These are phyloP conservation scores for Halophytophthora batemanensis DNA, from an alignment of 352 stramenopile species.

Conservation along the genomic window DNA sequence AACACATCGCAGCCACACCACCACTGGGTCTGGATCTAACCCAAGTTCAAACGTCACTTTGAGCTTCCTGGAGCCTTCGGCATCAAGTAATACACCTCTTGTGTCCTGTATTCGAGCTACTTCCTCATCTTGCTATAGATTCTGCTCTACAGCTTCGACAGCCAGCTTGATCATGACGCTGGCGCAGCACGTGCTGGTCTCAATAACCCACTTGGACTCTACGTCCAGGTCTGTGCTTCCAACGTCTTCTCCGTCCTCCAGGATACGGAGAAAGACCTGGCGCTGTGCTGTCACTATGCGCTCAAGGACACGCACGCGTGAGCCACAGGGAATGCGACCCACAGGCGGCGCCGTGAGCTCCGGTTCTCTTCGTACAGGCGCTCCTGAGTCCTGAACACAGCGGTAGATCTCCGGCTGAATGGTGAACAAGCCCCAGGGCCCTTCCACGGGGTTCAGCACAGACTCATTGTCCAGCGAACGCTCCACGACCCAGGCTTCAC, in stretches of 20 bases:
- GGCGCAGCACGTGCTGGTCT: slow-evolving; percentile 75
- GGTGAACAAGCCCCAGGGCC: slow-evolving; percentile 28
- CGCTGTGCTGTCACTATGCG: slow-evolving; percentile 58
- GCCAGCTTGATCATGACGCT: slow-evolving; percentile 63
- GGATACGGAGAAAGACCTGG: slow-evolving; percentile 54
- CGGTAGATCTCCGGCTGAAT: slow-evolving; percentile 34
- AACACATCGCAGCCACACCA: slow-evolving; percentile 32
- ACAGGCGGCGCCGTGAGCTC: slow-evolving; percentile 55
- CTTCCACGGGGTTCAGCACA: slow-evolving; percentile 59
- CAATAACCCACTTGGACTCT: slow-evolving; percentile 56
- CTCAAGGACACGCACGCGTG: slow-evolving; percentile 49
- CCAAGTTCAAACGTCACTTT: background rate
- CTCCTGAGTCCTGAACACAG: slow-evolving; percentile 68
- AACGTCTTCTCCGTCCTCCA: slow-evolving; percentile 9
- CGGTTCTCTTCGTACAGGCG: slow-evolving; percentile 52
- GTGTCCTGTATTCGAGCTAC: background rate
- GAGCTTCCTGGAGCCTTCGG: background rate
- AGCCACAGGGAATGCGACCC: slow-evolving; percentile 52
- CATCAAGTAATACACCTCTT: background rate
- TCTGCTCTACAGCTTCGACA: background rate
- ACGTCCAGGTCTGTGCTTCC: background rate
- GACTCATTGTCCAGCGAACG: slow-evolving; percentile 76
- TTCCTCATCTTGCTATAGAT: no score
- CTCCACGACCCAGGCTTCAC: slow-evolving; percentile 64
- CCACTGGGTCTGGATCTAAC: slow-evolving; percentile 48